Evolutionary conservation across 768 basidiomycete species (phyloP).

Genomic region (Crassisporium funariophilum): DNA sequence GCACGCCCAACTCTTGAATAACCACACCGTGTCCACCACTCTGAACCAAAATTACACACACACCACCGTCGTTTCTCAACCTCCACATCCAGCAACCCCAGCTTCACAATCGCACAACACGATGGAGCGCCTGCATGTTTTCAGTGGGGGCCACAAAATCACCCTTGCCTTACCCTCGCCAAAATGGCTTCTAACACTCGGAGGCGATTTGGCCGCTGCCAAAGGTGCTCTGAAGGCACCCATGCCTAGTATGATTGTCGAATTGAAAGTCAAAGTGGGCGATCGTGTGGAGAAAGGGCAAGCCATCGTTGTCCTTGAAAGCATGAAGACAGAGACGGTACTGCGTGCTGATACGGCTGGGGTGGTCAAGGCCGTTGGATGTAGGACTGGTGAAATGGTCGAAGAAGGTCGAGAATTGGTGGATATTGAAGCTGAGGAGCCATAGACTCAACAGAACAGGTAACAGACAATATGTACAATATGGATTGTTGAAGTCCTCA

Average conservation of each 20-base stretch:
- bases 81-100: constrained; percentile 52
- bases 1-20: constrained; percentile 55
- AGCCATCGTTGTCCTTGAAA: constrained; percentile 82
- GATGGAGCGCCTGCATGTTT: constrained; percentile 78
- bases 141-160: constrained; percentile 62
- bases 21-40: constrained; percentile 54
- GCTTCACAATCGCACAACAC: constrained; percentile 56
- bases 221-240: constrained; percentile 78
- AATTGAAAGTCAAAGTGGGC: constrained; percentile 77
- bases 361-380: constrained; percentile 69
- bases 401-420: constrained; percentile 84
- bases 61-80: constrained; percentile 78
- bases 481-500: too few relatives aligned
- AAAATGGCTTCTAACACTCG: constrained; percentile 67
- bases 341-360: constrained; percentile 72
- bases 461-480: not conserved
- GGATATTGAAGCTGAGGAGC: constrained; percentile 53
- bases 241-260: constrained; percentile 93
- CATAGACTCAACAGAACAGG: not conserved
- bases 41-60: constrained; percentile 50
- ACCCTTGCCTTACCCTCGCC: constrained; percentile 71
- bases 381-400: constrained; percentile 88
- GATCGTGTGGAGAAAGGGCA: constrained; percentile 82
- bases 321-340: constrained; percentile 98
- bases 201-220: constrained; percentile 56